Conservation (phyloP, 345 rosid genomes). For the Mallotus nudiflorus region DNA sequence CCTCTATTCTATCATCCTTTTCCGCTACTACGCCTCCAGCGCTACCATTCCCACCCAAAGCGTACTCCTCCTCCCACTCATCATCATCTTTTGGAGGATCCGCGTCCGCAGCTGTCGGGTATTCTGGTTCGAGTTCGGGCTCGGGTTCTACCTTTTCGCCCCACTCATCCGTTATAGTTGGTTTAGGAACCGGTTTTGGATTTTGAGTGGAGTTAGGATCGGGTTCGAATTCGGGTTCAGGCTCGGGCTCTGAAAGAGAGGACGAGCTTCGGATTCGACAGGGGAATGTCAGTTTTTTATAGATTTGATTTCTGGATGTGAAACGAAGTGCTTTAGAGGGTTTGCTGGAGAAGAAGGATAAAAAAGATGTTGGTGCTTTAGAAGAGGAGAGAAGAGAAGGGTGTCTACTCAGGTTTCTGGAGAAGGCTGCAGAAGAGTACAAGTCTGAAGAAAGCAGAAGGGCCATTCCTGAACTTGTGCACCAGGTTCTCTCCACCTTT, state of each 20-base stretch:
- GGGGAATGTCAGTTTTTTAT: constrained; percentile 1
- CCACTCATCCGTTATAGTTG: constrained; percentile 71
- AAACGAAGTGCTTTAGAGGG: constrained; percentile 14
- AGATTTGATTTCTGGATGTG: background rate
- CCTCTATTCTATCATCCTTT: constrained; percentile 34
- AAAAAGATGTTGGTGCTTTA: constrained; percentile 10
- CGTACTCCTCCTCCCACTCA: constrained; percentile 69
- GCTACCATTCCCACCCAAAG: constrained; percentile 44
- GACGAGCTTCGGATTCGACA: constrained; percentile 19
- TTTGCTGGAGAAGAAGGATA: constrained; percentile 12
- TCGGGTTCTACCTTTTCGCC: constrained; percentile 58
- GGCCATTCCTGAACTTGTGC: constrained; percentile 33
- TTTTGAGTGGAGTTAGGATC: constrained; percentile 9
- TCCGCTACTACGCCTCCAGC: constrained; percentile 16
- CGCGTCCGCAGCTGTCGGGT: constrained; percentile 49
- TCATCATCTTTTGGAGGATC: constrained; percentile 82
- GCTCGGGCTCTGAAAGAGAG: background rate
- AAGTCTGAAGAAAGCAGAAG: constrained; percentile 27
- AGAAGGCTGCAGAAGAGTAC: constrained; percentile 22
- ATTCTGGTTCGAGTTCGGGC: constrained; percentile 25
- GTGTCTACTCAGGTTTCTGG: background rate
- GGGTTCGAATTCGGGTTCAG: constrained; percentile 23
- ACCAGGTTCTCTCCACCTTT: background rate
- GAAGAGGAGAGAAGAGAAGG: constrained; percentile 9
- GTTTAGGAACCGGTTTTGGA: too few relatives aligned